Conservation (phyloP, 2,329 filamentous ascomycete species). For the Neurospora crassa region DNA sequence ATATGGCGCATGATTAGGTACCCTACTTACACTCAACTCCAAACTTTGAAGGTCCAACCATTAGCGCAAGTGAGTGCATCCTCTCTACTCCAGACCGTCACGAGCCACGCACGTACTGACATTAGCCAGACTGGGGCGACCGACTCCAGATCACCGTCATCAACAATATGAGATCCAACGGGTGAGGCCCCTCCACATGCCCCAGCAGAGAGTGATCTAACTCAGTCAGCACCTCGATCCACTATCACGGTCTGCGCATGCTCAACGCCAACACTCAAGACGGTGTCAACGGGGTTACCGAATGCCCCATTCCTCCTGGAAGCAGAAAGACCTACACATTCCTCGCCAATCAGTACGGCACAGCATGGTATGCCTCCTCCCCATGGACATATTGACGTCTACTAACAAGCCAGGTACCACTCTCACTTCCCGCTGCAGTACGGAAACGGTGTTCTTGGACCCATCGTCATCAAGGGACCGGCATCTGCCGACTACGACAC, state of each 20-base stretch:
- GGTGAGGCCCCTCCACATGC: slow-evolving; percentile 8
- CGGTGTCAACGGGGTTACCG: slow-evolving; percentile 31
- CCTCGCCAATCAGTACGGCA: slow-evolving; percentile 26
- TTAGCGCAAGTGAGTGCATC: slow-evolving; percentile 24
- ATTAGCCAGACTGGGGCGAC: slow-evolving; percentile 32
- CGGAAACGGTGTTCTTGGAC: slow-evolving; percentile 41
- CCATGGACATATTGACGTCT: background rate
- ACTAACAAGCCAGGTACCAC: slow-evolving; percentile 29
- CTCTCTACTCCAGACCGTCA: background rate
- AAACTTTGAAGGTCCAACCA: slow-evolving; percentile 40
- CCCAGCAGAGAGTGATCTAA: background rate
- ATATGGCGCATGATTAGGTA: background rate
- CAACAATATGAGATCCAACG: slow-evolving; percentile 42
- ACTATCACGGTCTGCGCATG: slow-evolving; percentile 35
- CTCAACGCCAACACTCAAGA: slow-evolving; percentile 29
- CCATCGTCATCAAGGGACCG: slow-evolving; percentile 42
- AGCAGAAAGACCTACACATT: slow-evolving; percentile 23
- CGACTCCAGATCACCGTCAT: slow-evolving; percentile 44
- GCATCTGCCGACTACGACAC: slow-evolving; percentile 39
- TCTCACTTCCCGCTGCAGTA: slow-evolving; percentile 41
- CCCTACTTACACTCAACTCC: background rate
- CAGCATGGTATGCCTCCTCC: slow-evolving; percentile 16
- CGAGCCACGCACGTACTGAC: background rate
- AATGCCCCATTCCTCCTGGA: slow-evolving; percentile 27
- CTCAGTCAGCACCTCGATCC: slow-evolving; percentile 25